Conservation (phyloP, 352 stramenopile species). For the Phytopythium mirpurense region DNA sequence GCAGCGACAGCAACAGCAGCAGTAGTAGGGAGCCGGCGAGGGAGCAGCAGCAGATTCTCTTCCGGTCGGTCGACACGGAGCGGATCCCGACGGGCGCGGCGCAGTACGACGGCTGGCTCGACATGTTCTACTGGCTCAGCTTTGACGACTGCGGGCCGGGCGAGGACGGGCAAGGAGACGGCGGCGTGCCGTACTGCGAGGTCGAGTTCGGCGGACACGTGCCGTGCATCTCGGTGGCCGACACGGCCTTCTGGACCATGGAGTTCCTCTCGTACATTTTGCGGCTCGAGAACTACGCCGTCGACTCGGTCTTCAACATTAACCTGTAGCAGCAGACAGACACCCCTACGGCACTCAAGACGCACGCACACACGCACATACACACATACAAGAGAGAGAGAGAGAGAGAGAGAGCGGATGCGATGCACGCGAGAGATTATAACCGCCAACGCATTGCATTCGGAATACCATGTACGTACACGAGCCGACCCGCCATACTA, state of each 20-base stretch:
- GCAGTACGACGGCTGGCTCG: slow-evolving; percentile 12
- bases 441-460: too few species aligned
- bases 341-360: neutral
- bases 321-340: slow-evolving; percentile 1
- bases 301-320: slow-evolving; percentile 24
- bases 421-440: neutral
- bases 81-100: slow-evolving; percentile 16
- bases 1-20: neutral
- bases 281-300: slow-evolving; percentile 21
- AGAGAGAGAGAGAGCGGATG: too few species aligned
- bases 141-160: slow-evolving; percentile 14
- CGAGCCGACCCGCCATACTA: too few species aligned
- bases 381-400: too few species aligned
- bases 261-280: slow-evolving; percentile 26
- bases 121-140: slow-evolving; percentile 36
- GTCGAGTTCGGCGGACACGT: slow-evolving; percentile 21
- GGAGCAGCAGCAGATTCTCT: slow-evolving; percentile 24
- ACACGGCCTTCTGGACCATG: slow-evolving; percentile 29
- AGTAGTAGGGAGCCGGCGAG: too few species aligned
- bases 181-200: slow-evolving; percentile 5
- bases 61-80: slow-evolving; percentile 24
- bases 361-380: too few species aligned
- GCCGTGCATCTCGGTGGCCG: slow-evolving; percentile 14
- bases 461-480: too few species aligned
- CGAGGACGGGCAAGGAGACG: neutral